Conservation (phyloP, 1,139 yeast genomes). For the Candida frijolesensis region DNA sequence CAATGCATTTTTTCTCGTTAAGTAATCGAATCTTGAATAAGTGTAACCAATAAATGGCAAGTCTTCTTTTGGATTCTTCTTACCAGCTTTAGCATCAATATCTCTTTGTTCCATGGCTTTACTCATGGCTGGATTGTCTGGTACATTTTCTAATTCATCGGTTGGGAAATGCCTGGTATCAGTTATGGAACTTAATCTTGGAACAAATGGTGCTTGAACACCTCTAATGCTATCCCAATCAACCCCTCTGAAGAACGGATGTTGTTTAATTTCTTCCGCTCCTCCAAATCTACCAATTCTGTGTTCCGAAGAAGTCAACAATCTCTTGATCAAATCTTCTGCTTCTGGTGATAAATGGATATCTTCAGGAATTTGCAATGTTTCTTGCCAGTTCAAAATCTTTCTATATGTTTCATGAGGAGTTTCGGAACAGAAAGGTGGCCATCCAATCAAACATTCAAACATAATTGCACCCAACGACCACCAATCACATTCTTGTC, state of each 20-base stretch:
- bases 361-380: slow-evolving; percentile 92
- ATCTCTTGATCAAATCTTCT: slow-evolving; percentile 84
- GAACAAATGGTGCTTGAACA: slow-evolving; percentile 93
- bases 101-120: slow-evolving; percentile 69
- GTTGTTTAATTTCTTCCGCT: slow-evolving; percentile 88
- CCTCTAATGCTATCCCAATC: slow-evolving; percentile 94
- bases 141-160: slow-evolving; percentile 93
- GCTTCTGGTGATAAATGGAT: slow-evolving; percentile 92
- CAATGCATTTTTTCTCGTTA: slow-evolving; percentile 84
- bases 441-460: slow-evolving; percentile 99
- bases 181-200: slow-evolving; percentile 65
- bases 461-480: slow-evolving; percentile 98
- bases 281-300: slow-evolving; percentile 92
- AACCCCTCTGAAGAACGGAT: slow-evolving; percentile 94
- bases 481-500: slow-evolving; percentile 99
- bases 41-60: slow-evolving; percentile 97
- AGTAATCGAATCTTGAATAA: slow-evolving; percentile 88
- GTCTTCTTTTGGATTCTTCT: slow-evolving; percentile 68
- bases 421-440: slow-evolving; percentile 97
- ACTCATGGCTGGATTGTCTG: slow-evolving; percentile 85
- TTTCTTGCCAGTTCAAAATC: slow-evolving; percentile 93
- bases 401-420: slow-evolving; percentile 98
- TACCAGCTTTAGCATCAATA: slow-evolving; percentile 32
- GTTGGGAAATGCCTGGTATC: slow-evolving; percentile 98
- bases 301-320: slow-evolving; percentile 81